Percentiles rank a stretch among this genome's conserved stretches.
Conservation (phyloP, 129 eudicot genomes). For the Flaveria bidentis region DNA sequence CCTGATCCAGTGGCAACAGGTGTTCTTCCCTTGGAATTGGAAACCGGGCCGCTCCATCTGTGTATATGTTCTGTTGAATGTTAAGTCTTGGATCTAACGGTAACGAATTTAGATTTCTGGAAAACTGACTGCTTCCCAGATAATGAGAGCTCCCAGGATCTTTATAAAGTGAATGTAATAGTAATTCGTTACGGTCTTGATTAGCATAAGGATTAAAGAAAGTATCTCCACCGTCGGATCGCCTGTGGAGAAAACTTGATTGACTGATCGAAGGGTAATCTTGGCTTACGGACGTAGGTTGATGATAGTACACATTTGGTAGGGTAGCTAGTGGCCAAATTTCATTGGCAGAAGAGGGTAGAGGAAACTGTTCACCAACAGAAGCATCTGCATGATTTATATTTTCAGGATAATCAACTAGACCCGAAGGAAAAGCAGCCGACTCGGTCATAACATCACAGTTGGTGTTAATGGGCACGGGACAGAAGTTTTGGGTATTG, state of each 20-base stretch:
- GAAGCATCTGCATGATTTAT: constrained; percentile 41
- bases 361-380: constrained; percentile 38
- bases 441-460: constrained; percentile 31
- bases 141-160: constrained; percentile 46
- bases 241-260: constrained; percentile 40
- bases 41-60: constrained; percentile 45
- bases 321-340: constrained; percentile 61
- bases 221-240: constrained; percentile 37
- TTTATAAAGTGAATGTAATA: constrained; percentile 61
- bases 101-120: constrained; percentile 43
- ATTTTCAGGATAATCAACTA: constrained; percentile 42
- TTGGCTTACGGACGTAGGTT: constrained; percentile 41
- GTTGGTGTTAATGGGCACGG: constrained; percentile 42
- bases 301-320: constrained; percentile 48
- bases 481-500: constrained; percentile 32
- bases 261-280: constrained; percentile 49
- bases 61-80: constrained; percentile 52
- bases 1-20: constrained; percentile 37
- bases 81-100: constrained; percentile 49
- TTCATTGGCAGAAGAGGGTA: constrained; percentile 40
- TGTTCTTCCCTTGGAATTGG: constrained; percentile 55
- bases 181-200: constrained; percentile 60
- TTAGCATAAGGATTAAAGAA: constrained; percentile 53
- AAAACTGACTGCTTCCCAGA: constrained; percentile 47
- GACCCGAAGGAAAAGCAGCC: constrained; percentile 32